Base-by-base conservation (phyloP, 2,329 filamentous ascomycete genomes). In the Arthroderma sp. region DNA sequence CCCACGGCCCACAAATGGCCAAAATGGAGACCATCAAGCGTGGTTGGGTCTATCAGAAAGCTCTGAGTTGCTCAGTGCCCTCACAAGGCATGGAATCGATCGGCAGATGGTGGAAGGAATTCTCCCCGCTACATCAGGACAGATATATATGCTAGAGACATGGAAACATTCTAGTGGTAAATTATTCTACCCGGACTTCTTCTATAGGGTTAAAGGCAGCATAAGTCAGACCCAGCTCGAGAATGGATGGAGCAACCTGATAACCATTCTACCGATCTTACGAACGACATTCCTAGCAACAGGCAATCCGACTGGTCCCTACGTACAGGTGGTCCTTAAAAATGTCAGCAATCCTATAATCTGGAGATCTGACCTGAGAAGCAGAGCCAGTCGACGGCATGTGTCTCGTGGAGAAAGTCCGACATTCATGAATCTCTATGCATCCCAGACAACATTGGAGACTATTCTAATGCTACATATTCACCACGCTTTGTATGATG, bases 401-500 rank as follows among this genome's bases (percentile, higher is more conserved):
- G 28, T 49, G 11, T 49, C 46, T 10, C 47, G 50, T 39, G 46
- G 38, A 36, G 52, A 53, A 40, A 44, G 48, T 29, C 48, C 52
- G 10, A 49, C 53, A 6, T 55, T 57, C 5, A 64, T 58, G 8
- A 55, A 59, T 42, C 50, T 72, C 4, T 59, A 63, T 48, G 63
- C 58, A 5, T 57, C 54, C 22, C 52, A 57, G 39, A 56, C 49
- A 1, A n/a, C 50, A 2, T 45, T 44, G 27, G 59, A 60, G 10
- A 68, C 64, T 51, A 48, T 53, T 5, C 45, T 64, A 38, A 64
- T 73, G 2, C 67, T 86, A 4, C 69, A 69, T 28, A 80, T 95
- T 4, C 87, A 94, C 50, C 88, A 96, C 59, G 83, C 84, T 0
- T 69, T 95, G 0, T 96, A 95, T 57, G 89, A 95, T 59, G 87